Conservation (phyloP, 805 yeast species). For the Debaryomyces maramus region DNA sequence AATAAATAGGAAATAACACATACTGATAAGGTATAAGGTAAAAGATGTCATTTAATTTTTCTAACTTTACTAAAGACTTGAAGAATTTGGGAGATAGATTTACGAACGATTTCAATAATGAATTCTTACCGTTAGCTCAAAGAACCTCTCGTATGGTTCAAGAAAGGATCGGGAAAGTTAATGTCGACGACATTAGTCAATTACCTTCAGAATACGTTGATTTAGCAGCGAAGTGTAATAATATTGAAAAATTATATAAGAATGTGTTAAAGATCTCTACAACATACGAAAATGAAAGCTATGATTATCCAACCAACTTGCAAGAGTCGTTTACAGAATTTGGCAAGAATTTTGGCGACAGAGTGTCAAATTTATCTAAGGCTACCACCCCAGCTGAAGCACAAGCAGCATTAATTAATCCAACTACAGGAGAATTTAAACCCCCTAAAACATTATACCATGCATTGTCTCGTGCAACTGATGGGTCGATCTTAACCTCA, state of each 20-base stretch:
- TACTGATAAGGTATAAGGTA: background rate
- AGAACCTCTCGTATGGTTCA: slow-evolving; percentile 78
- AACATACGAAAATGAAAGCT: slow-evolving; percentile 71
- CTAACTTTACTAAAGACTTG: slow-evolving; percentile 43
- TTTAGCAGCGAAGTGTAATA: slow-evolving; percentile 40
- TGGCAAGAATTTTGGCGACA: slow-evolving; percentile 61
- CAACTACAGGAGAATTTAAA: slow-evolving; percentile 40
- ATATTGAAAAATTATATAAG: slow-evolving; percentile 41
- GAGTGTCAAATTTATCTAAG: slow-evolving; percentile 65
- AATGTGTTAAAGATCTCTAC: slow-evolving; percentile 44
- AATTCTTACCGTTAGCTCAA: slow-evolving; percentile 64
- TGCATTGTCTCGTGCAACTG: slow-evolving; percentile 76
- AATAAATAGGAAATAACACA: no score
- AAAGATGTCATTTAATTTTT: slow-evolving; percentile 44
- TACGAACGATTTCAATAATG: slow-evolving; percentile 55
- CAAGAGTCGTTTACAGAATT: slow-evolving; percentile 75
- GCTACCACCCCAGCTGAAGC: slow-evolving; percentile 83
- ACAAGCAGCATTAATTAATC: slow-evolving; percentile 62
- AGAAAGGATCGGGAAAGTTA: slow-evolving; percentile 73
- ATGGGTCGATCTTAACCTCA: slow-evolving; percentile 45
- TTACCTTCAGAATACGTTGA: slow-evolving; percentile 77
- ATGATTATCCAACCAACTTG: slow-evolving; percentile 78
- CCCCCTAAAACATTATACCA: slow-evolving; percentile 82
- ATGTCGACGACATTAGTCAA: slow-evolving; percentile 66
- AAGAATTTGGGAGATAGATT: slow-evolving; percentile 43